Conservation (phyloP, 345 rosid genomes). For the Hibiscus mutabilis region DNA sequence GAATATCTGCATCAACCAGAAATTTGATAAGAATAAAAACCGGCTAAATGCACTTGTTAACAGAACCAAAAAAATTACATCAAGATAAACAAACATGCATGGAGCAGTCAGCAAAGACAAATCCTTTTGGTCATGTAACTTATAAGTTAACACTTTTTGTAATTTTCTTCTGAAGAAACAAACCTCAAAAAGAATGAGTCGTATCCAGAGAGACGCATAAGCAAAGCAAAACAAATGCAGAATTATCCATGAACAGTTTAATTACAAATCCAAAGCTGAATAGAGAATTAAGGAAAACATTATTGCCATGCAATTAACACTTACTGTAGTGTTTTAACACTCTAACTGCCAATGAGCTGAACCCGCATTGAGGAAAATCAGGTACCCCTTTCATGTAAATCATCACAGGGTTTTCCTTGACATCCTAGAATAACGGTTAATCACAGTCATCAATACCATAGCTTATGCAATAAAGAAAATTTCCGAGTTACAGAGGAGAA, state of each 20-base stretch:
- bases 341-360: conserved; percentile 89
- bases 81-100: neutral
- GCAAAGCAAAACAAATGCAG: neutral
- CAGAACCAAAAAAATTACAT: too few species aligned
- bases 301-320: neutral
- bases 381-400: conserved; percentile 96
- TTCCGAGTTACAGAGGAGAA: neutral
- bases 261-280: neutral
- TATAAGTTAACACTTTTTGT: too few species aligned
- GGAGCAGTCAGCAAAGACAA: neutral
- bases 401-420: conserved; percentile 85
- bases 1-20: conserved; percentile 48
- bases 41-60: neutral
- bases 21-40: conserved; percentile 5
- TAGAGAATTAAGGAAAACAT: neutral
- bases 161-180: neutral
- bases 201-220: neutral
- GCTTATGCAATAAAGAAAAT: neutral
- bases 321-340: conserved; percentile 73
- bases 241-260: neutral
- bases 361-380: conserved; percentile 89
- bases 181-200: neutral
- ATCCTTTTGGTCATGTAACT: neutral
- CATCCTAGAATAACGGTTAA: conserved; percentile 54
- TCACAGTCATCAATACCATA: neutral